phyloP scores from a whole-genome alignment of 768 basidiomycete genomes.

The Tulasnella sp. region DNA sequence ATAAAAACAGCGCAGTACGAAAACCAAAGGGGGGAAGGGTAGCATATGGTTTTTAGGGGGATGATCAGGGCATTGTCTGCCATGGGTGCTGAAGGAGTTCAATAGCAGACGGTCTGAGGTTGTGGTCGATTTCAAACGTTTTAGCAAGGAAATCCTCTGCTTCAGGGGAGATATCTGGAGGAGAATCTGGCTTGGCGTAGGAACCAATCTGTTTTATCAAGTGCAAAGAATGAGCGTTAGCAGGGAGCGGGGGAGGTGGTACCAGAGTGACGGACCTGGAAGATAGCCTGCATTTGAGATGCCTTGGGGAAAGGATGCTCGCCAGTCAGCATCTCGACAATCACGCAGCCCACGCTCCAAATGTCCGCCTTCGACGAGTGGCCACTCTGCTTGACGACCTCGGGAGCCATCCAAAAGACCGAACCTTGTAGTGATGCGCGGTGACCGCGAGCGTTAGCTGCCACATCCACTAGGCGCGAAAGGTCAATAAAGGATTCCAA shows the following conservation, averaged over 20 bases:
- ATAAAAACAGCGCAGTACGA: background rate
- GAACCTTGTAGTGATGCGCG: conserved; percentile 94
- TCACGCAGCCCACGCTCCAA: conserved; percentile 91
- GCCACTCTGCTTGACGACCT: conserved; percentile 91
- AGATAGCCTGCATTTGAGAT: conserved; percentile 99
- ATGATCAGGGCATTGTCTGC: conserved; percentile 26
- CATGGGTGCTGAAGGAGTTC: conserved; percentile 70
- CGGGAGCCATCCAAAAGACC: conserved; percentile 99
- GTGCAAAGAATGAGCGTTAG: background rate
- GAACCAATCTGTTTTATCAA: conserved; percentile 69
- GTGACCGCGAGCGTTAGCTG: conserved; percentile 52
- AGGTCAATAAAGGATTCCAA: background rate
- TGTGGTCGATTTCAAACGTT: conserved; percentile 82
- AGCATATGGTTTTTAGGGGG: background rate
- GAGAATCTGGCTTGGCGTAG: conserved; percentile 76
- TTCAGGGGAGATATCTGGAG: conserved; percentile 82
- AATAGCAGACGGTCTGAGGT: conserved; percentile 67
- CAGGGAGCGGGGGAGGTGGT: background rate
- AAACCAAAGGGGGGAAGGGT: background rate
- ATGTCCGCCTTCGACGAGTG: conserved; percentile 92
- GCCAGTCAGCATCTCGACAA: conserved; percentile 95
- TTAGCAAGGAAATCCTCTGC: conserved; percentile 78
- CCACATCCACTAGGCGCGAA: conserved; percentile 33
- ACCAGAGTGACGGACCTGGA: conserved; percentile 53
- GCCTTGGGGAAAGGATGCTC: conserved; percentile 93